These are phyloP conservation scores for Papiliotrema terrestris DNA, from an alignment of 1,284 basidiomycete genomes.

Conservation along the genomic window DNA sequence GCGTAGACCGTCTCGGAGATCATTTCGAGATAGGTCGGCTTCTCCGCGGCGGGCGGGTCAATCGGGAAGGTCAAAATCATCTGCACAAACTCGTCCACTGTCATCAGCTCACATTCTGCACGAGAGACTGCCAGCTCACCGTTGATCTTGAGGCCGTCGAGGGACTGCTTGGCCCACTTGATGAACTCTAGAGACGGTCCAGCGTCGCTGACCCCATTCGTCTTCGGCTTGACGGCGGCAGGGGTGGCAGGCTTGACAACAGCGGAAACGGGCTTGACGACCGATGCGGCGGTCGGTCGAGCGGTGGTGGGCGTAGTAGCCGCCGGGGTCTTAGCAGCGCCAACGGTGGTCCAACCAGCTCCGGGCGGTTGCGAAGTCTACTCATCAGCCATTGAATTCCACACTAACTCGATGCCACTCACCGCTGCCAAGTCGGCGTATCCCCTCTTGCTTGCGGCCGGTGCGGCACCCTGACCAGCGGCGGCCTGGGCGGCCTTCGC, in stretches of 20 bases:
- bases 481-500: constrained; percentile 24
- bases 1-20: constrained; percentile 91
- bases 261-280: constrained; percentile 15
- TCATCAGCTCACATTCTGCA: neutral
- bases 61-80: constrained; percentile 88
- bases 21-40: constrained; percentile 66
- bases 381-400: neutral
- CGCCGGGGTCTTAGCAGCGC: constrained; percentile 56
- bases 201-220: constrained; percentile 55
- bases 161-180: constrained; percentile 81
- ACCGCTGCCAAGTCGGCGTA: constrained; percentile 80
- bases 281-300: constrained; percentile 29
- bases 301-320: constrained; percentile 31
- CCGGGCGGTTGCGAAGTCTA: constrained; percentile 40
- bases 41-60: constrained; percentile 67
- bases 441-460: constrained; percentile 59
- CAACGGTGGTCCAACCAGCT: constrained; percentile 81
- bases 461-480: constrained; percentile 13
- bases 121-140: constrained; percentile 51
- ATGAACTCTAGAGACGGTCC: constrained; percentile 83
- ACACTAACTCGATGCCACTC: constrained; percentile 9
- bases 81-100: constrained; percentile 87
- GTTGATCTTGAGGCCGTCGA: constrained; percentile 83
- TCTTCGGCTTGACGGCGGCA: constrained; percentile 17
- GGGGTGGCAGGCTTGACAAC: constrained; percentile 1